Percentiles rank a stretch among this genome's conserved stretches.
Evolutionary conservation across 2,329 filamentous ascomycete species (phyloP).

Genomic region (Alternaria solani): DNA sequence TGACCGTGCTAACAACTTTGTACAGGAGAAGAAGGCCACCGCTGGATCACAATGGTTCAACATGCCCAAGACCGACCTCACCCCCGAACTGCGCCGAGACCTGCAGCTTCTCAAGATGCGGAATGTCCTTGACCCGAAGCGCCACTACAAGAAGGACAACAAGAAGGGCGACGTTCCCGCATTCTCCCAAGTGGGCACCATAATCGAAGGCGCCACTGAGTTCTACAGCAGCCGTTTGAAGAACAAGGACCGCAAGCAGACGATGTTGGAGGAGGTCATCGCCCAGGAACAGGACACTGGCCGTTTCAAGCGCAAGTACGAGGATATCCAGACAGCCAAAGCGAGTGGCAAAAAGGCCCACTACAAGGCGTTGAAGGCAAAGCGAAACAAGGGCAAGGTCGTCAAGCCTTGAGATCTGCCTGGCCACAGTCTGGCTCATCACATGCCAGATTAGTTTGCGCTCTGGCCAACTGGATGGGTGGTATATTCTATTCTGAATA

Average conservation of each 20-base stretch:
- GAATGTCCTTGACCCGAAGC: conserved; percentile 85
- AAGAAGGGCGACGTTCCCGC: conserved; percentile 76
- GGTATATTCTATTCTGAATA: background rate
- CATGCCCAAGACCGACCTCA: conserved; percentile 83
- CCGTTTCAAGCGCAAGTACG: conserved; percentile 88
- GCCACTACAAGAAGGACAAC: conserved; percentile 87
- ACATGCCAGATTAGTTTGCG: background rate
- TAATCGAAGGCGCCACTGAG: conserved; percentile 88
- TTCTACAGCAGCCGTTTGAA: conserved; percentile 82
- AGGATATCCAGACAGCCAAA: conserved; percentile 82
- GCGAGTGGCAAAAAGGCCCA: conserved; percentile 87
- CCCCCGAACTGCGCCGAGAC: conserved; percentile 85
- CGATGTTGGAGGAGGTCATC: conserved; percentile 84
- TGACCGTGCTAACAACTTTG: conserved; percentile 33
- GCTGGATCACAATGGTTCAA: conserved; percentile 88
- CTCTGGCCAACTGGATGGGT: background rate
- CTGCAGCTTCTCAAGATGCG: conserved; percentile 90
- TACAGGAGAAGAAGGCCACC: conserved; percentile 67
- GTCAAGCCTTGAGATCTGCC: conserved; percentile 43
- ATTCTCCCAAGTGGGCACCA: conserved; percentile 87
- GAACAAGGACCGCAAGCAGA: conserved; percentile 87
- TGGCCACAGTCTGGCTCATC: background rate
- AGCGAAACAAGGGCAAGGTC: conserved; percentile 56
- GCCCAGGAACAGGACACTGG: conserved; percentile 69
- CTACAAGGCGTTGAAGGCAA: conserved; percentile 79